A percentile compares a stretch with the other conserved stretches of the same genome.
phyloP scores from a whole-genome alignment of 2,329 filamentous ascomycete genomes.

The Penicillium sp. region DNA sequence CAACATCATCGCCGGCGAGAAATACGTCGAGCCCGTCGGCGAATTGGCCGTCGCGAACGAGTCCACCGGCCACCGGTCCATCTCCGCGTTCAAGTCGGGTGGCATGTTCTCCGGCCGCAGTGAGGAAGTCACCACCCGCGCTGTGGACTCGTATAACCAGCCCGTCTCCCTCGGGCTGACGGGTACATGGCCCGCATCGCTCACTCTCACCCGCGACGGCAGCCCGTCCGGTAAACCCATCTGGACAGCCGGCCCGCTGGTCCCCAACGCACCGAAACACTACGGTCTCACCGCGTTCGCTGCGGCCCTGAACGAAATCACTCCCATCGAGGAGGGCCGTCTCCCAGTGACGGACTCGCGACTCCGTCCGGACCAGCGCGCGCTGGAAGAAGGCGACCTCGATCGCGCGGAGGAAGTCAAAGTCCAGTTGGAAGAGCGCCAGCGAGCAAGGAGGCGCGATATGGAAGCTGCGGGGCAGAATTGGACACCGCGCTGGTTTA shows the following conservation, averaged over 20 bases:
- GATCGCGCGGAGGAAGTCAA: constrained; percentile 85
- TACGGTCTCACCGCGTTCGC: constrained; percentile 91
- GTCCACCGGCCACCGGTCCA: constrained; percentile 75
- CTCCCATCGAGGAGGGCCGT: constrained; percentile 70
- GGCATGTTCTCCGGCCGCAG: constrained; percentile 96
- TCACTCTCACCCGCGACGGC: constrained; percentile 67
- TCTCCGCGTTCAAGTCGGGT: constrained; percentile 89
- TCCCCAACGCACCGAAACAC: constrained; percentile 74
- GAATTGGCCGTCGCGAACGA: constrained; percentile 87
- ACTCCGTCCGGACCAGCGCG: constrained; percentile 82
- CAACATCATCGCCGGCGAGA: constrained; percentile 97
- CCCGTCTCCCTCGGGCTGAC: constrained; percentile 67
- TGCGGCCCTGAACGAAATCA: constrained; percentile 84
- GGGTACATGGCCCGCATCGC: constrained; percentile 81
- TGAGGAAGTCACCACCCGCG: constrained; percentile 82
- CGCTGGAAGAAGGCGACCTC: constrained; percentile 77
- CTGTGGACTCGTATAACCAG: constrained; percentile 66
- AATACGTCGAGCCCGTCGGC: constrained; percentile 94
- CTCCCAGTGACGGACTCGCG: constrained; percentile 81
- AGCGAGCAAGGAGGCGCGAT: constrained; percentile 71
- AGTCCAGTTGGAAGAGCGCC: constrained; percentile 78
- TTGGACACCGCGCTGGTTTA: constrained; percentile 83
- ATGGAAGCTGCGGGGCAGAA: constrained; percentile 73
- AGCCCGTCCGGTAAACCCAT: constrained; percentile 65
- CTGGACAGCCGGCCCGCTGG: constrained; percentile 77